Percentiles rank a stretch among this genome's conserved stretches.
Evolutionary conservation across 192 early-diverging fungal species (phyloP).

Genomic region (Backusella tarrabulga): DNA sequence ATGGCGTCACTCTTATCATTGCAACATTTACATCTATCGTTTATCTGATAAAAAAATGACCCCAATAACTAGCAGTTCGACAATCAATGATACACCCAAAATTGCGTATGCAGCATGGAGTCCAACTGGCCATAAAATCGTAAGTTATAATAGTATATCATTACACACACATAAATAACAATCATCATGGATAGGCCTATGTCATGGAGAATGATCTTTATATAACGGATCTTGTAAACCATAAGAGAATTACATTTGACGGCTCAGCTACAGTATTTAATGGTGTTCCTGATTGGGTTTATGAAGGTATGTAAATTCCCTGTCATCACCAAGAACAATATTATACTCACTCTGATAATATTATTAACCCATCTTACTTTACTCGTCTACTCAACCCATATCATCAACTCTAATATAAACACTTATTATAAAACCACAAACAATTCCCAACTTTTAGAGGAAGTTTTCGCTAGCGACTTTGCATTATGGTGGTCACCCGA

Average conservation of each 20-base stretch:
- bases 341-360: neutral
- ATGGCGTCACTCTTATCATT: constrained; percentile 87
- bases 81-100: constrained; percentile 42
- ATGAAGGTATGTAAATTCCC: constrained; percentile 55
- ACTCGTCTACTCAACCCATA: neutral
- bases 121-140: constrained; percentile 71
- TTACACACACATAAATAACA: neutral
- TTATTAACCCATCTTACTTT: neutral
- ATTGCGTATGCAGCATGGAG: constrained; percentile 77
- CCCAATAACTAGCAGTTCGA: constrained; percentile 51
- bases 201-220: constrained; percentile 89
- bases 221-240: constrained; percentile 66
- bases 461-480: constrained; percentile 67
- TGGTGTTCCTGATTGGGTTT: constrained; percentile 97
- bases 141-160: neutral
- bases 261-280: constrained; percentile 83
- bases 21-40: constrained; percentile 80
- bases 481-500: constrained; percentile 92
- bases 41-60: constrained; percentile 53
- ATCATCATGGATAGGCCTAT: constrained; percentile 50
- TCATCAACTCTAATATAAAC: neutral
- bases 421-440: neutral
- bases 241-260: constrained; percentile 81
- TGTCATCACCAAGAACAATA: neutral
- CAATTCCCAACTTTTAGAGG: constrained; percentile 53